Base-by-base conservation (phyloP, 2,329 filamentous ascomycete genomes). In the Aspergillus bombycis region DNA sequence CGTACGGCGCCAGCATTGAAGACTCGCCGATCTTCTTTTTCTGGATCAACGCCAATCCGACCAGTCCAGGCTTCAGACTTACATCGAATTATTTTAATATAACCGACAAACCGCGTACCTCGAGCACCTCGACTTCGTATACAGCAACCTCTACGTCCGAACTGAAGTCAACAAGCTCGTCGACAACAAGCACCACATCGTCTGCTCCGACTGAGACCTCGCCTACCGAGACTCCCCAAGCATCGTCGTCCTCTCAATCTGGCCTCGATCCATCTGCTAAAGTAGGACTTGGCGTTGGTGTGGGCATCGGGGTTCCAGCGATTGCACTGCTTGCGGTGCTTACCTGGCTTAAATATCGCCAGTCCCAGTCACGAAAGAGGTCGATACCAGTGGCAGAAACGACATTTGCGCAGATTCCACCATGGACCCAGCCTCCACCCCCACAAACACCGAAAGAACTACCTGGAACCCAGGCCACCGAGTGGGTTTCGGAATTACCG, bases 11-110 rank as follows among this genome's bases (percentile, higher is more conserved):
- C 23, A 57, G 63, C 26, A 21, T 68, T 2, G 57, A 61, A 4
- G 57, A 67, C 43, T 70, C 66, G 4, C 67, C 67, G 19, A 55
- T 63, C 0, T 70, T 70, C 46, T 66, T 70, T 41, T 43, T 70
- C 21, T 70, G 68, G 66, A 52, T 65, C 21, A 67, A 68, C 41
- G 46, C 64, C 12, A 62, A 65, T 58, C 53, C 21, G 1, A 57
- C 61, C 0, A 60, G 61, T 5, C 2, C 38, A 1, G 62, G 66
- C 2, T 67, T 67, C 38, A 14, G 66, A 4, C 64, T 67, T 28
- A n/a, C 46, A 11, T 68, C 67, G 6, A 55, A 56, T 4, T 66
- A 58, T 30, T 68, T 68, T 36, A 70, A 70, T 43, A 70, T 70
- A 32, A 65, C 68, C 19, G 26, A 30, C 14, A 38, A 63, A 52